Evolutionary conservation across 1,139 yeast genomes (phyloP), one percentile per base, ranked within the genome.

Genomic region (Zygoascus hellenicus): DNA sequence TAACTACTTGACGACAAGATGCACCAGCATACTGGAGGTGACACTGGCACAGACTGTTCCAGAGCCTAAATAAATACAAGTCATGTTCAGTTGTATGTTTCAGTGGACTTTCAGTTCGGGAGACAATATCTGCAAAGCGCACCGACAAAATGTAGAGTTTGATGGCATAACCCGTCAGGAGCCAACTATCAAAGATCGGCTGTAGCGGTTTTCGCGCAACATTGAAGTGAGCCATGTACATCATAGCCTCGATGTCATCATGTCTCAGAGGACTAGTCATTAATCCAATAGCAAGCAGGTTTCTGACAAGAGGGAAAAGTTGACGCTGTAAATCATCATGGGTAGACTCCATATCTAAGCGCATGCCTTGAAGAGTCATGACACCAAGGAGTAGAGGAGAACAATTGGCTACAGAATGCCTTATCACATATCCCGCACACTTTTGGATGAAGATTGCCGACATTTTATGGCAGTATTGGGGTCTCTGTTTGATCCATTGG

Each of bases 171-270:
- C 75, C 71, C 1, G 78, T 71, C 11, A 76, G 55, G 11, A 74
- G 63, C 74, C 80, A 71, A 15, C 72, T 67, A 56, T 77, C 78
- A 52, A 74, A 63, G 39, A 69, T 68, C 9, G 72, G 65, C 56
- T 76, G 81, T 40, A 68, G 64, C 3, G 78, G 74, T 49, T 75
- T 75, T 52, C 79, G 65, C 0, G 80, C 74, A 38, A 76, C 70
- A 51, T 74, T 74, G 55, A 75, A 77, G 59, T 74, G 61, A 14
- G 78, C 69, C 48, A 77, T 67, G 54, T 77, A 77, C 22, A 77
- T 56, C 15, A 77, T 67, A 0, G 80, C 80, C 54, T 77, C 83
- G 38, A 76, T 70, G 53, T 77, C 82, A 56, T 75, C 78, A 51
- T 74, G 78, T 5, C 73, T 72, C 29, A 77, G 56, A n/a, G 76